Evolutionary conservation across 78 protist genomes (phyloP).

Genomic region (Trichosphaerium sp.): DNA sequence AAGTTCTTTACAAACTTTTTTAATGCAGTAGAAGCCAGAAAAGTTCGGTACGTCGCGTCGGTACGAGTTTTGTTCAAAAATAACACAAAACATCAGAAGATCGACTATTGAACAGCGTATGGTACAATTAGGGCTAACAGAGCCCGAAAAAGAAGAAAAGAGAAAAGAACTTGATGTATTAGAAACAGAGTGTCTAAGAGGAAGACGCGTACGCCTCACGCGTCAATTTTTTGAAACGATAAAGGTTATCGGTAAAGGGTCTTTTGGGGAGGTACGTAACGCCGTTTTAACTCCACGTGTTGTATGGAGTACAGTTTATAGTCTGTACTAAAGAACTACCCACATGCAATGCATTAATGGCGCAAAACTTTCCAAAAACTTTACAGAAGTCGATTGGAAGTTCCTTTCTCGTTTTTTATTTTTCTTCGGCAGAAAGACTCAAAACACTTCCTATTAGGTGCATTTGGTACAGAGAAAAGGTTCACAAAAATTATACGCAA

Average conservation of each 20-base stretch:
- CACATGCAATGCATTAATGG: no score
- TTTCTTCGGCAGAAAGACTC: no score
- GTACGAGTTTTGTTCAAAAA: not conserved
- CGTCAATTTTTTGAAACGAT: conserved; percentile 47
- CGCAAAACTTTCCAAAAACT: no score
- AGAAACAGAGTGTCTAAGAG: conserved; percentile 47
- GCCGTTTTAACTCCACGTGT: no score
- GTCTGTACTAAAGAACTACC: not conserved
- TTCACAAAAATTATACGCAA: conserved; percentile 30
- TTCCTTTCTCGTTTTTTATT: no score
- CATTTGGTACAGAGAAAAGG: conserved; percentile 15
- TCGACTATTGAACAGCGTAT: conserved; percentile 21
- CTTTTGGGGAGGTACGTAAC: conserved; percentile 66
- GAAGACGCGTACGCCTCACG: conserved; percentile 45
- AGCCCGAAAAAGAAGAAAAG: conserved; percentile 10
- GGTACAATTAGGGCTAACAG: no score
- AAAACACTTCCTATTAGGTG: no score
- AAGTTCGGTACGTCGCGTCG: conserved; percentile 20
- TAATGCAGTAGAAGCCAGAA: conserved; percentile 44
- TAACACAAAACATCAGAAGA: conserved; percentile 23
- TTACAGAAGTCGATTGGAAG: no score
- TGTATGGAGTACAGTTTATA: no score
- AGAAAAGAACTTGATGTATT: conserved; percentile 46
- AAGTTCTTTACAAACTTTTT: conserved; percentile 35
- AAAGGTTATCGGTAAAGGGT: conserved; percentile 52